A percentile compares a stretch with the other conserved stretches of the same genome.
Conservation (phyloP, 805 yeast species). For the Candida coquimbonensis region DNA sequence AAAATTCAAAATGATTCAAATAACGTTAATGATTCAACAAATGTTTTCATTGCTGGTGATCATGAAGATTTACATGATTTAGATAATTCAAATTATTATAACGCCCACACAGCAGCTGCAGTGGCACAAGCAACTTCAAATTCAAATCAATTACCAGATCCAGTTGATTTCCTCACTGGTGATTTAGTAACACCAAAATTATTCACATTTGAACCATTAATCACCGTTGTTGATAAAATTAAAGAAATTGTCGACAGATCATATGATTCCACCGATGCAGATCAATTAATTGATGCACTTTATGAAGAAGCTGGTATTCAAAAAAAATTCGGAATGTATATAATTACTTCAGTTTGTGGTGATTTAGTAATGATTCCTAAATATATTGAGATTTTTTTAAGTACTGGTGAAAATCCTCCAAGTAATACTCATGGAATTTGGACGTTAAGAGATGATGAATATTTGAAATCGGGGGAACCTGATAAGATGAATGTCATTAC, state of each 20-base stretch:
- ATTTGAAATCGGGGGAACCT: conserved; percentile 27
- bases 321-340: conserved; percentile 34
- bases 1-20: conserved; percentile 5
- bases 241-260: conserved; percentile 33
- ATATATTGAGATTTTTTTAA: conserved; percentile 33
- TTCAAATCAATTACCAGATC: conserved; percentile 8
- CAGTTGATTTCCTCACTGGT: conserved; percentile 29
- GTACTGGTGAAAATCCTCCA: conserved; percentile 37
- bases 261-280: conserved; percentile 37
- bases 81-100: conserved; percentile 4
- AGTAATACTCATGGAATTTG: conserved; percentile 37
- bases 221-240: conserved; percentile 28
- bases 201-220: conserved; percentile 28
- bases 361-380: conserved; percentile 36
- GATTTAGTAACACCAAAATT: conserved; percentile 30
- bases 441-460: conserved; percentile 37
- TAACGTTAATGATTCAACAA: conserved; percentile 8
- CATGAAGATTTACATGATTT: conserved; percentile 17
- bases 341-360: conserved; percentile 37
- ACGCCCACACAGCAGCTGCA: conserved; percentile 16
- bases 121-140: conserved; percentile 22
- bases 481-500: conserved; percentile 28
- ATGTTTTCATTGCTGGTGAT: conserved; percentile 19
- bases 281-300: conserved; percentile 33
- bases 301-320: conserved; percentile 36